These are phyloP conservation scores for Diaporthe amygdali DNA, from an alignment of 2,329 filamentous ascomycete genomes.

Conservation along the genomic window DNA sequence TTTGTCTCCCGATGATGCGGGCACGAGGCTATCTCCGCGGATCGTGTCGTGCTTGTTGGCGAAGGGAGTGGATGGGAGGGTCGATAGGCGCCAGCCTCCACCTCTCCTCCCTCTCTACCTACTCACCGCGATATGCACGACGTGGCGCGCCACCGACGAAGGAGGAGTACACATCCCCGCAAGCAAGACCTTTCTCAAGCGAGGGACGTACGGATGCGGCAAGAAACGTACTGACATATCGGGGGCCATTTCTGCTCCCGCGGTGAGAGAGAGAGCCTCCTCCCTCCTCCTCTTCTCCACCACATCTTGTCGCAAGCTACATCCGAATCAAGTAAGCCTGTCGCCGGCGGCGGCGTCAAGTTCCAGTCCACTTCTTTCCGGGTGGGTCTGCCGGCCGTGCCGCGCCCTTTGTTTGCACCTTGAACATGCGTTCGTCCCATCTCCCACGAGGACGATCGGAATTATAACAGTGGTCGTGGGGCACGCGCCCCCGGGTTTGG, in stretches of 20 bases:
- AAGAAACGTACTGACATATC: no score
- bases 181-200: no score
- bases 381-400: no score
- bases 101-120: not conserved
- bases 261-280: not conserved
- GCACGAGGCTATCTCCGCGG: not conserved
- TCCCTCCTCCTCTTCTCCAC: not conserved
- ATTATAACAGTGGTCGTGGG: no score
- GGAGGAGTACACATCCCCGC: not conserved
- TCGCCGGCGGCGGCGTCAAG: not conserved
- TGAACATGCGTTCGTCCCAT: no score
- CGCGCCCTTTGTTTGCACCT: no score
- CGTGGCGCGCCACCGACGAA: not conserved
- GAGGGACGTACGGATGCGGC: no score
- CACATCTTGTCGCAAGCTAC: not conserved
- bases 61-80: not conserved
- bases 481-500: no score
- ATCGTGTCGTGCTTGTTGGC: not conserved
- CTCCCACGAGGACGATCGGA: no score
- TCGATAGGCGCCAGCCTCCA: not conserved
- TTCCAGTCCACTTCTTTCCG: not conserved
- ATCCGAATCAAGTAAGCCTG: conserved; percentile 5
- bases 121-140: not conserved
- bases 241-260: not conserved
- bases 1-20: not conserved